Percentiles rank a stretch among this genome's conserved stretches.
These are phyloP conservation scores for Stereocaulon alpinum DNA, from an alignment of 495 filamentous ascomycete genomes.

Conservation along the genomic window DNA sequence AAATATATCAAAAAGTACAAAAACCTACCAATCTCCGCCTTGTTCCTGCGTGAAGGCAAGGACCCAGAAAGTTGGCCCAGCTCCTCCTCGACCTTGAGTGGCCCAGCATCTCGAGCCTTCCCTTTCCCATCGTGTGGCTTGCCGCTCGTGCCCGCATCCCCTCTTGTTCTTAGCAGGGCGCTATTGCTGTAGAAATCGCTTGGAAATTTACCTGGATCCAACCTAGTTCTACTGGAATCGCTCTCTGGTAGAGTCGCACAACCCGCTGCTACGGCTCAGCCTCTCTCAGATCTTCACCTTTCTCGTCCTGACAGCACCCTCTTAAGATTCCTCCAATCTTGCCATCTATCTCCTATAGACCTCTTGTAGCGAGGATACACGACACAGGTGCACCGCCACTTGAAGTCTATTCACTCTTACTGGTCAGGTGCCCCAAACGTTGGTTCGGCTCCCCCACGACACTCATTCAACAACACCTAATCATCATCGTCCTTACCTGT, in stretches of 20 bases:
- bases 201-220: conserved; percentile 7
- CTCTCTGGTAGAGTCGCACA: conserved; percentile 9
- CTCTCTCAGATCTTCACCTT: conserved; percentile 12
- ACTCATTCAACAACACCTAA: conserved; percentile 11
- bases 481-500: not conserved
- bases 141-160: conserved; percentile 15
- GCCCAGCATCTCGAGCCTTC: conserved; percentile 4
- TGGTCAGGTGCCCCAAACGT: conserved; percentile 10
- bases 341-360: conserved; percentile 4
- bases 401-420: conserved; percentile 9
- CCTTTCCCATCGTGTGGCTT: conserved; percentile 13
- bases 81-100: conserved; percentile 7
- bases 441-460: conserved; percentile 11
- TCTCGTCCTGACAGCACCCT: not conserved
- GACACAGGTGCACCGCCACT: conserved; percentile 4
- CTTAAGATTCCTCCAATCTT: conserved; percentile 1
- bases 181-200: conserved; percentile 17
- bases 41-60: not conserved
- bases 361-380: conserved; percentile 1
- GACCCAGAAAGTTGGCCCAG: conserved; percentile 1
- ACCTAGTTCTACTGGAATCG: conserved; percentile 8
- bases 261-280: conserved; percentile 11
- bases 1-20: too few species aligned
- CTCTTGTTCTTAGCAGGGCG: conserved; percentile 16
- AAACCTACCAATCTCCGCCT: not conserved